Evolutionary conservation across 2,329 filamentous ascomycete species (phyloP).

Genomic region (Biscogniauxia sp.): DNA sequence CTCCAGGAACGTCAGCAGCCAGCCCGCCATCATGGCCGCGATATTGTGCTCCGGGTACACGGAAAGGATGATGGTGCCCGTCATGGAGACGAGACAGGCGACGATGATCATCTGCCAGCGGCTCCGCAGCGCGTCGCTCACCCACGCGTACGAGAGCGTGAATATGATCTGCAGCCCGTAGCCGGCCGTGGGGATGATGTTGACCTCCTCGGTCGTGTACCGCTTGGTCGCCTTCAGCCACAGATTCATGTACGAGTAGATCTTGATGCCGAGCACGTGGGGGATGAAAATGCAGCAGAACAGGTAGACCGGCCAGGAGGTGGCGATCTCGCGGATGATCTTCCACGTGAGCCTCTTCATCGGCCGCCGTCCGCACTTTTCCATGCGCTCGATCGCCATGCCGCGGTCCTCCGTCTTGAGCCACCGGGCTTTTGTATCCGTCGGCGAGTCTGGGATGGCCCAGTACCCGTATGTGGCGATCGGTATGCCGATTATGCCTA

Average conservation of each 20-base stretch:
- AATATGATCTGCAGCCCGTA: conserved; percentile 42
- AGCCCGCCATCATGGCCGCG: conserved; percentile 35
- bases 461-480: conserved; percentile 33
- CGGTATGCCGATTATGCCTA: conserved; percentile 30
- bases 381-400: conserved; percentile 32
- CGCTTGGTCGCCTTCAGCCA: conserved; percentile 33
- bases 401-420: conserved; percentile 27
- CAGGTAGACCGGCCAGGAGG: conserved; percentile 31
- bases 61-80: conserved; percentile 35
- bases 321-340: conserved; percentile 29
- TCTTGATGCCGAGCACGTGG: conserved; percentile 36
- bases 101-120: conserved; percentile 54
- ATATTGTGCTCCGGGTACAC: conserved; percentile 35
- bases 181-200: conserved; percentile 47
- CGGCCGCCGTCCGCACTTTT: conserved; percentile 29
- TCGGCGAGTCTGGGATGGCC: conserved; percentile 34
- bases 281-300: conserved; percentile 34
- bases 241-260: conserved; percentile 36
- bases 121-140: conserved; percentile 47
- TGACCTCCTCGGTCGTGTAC: conserved; percentile 44
- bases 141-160: conserved; percentile 53
- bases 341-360: conserved; percentile 31
- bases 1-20: conserved; percentile 36
- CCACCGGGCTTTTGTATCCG: conserved; percentile 28
- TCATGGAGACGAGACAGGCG: conserved; percentile 39